Evolutionary conservation across 345 rosid genomes (phyloP), one percentile per base, ranked within the genome.

Genomic region (Trapa bicornis): DNA sequence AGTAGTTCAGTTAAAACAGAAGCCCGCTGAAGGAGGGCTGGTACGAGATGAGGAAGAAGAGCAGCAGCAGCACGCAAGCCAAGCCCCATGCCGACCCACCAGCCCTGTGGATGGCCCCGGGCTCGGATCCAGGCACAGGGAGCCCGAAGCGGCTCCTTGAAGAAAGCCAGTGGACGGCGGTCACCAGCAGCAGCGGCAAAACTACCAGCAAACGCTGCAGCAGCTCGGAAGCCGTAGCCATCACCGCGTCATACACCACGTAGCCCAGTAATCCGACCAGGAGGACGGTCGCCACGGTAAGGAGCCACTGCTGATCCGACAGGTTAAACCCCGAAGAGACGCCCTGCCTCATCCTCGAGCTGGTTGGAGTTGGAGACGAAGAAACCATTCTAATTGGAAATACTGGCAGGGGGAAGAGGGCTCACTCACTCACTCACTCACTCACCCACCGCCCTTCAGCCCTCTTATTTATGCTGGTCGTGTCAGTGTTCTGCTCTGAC

Each of bases 51-150:
- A 84, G 86, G 47, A 75, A 72, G 68, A 74, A 64, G 35, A 82
- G 86, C 17, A 84, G 79, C 64, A 80, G 64, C 33, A 84, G 17
- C 14, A 80, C 76, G 35, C 68, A 65, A 22, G 84, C 84, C 2
- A 84, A 74, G 35, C 86, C 86, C 86, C 84, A 84, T 2, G 88
- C 79, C 0, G 88, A 84, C 65, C 86, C 86, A 0, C 86, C 86
- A 2, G 83, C 88, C 22, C 80, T 67, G 36, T 78, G 88, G 72
- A 82, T 78, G 71, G 83, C 81, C 6, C 68, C 78, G 0, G 83
- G 88, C 78, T 84, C 85, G 0, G 88, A 78, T 53, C 84, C 86
- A 1, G 84, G 86, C 61, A 84, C 72, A 0, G 83, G 83, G 48
- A 84, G 61, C 71, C 54, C 64, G 17, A 82, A 60, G 12, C 68